A percentile compares a stretch with the other conserved stretches of the same genome.
Evolutionary conservation across 1,284 basidiomycete species (phyloP).

Genomic region (Marasmius tenuissimus): DNA sequence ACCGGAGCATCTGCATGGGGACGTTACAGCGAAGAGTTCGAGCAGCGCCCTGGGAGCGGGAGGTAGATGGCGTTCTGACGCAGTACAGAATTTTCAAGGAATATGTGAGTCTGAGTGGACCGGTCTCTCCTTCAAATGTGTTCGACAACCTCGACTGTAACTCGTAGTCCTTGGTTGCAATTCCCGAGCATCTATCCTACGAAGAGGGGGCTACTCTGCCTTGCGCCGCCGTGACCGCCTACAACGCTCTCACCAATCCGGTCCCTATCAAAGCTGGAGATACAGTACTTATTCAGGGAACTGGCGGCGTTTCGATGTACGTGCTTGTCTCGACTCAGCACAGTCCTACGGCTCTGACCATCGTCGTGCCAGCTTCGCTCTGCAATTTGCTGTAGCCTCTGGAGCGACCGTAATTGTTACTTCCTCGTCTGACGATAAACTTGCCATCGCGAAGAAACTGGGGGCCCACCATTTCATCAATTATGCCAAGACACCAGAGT

Average conservation of each 20-base stretch:
- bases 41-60: slow-evolving; percentile 44
- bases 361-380: slow-evolving; percentile 48
- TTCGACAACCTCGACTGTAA: too few species aligned
- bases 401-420: slow-evolving; percentile 62
- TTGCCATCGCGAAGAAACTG: slow-evolving; percentile 43
- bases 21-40: slow-evolving; percentile 29
- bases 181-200: slow-evolving; percentile 47
- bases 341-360: too few species aligned
- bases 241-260: slow-evolving; percentile 47
- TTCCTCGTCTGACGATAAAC: slow-evolving; percentile 62
- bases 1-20: slow-evolving; percentile 40
- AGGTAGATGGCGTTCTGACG: slow-evolving; percentile 51
- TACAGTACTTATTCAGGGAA: slow-evolving; percentile 54
- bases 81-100: slow-evolving; percentile 51
- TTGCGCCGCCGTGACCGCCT: slow-evolving; percentile 23
- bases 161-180: slow-evolving; percentile 34
- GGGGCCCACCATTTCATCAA: slow-evolving; percentile 57
- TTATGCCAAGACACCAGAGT: slow-evolving; percentile 54
- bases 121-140: too few species aligned
- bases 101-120: slow-evolving; percentile 29
- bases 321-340: too few species aligned
- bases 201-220: slow-evolving; percentile 52
- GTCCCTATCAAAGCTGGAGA: slow-evolving; percentile 46
- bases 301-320: slow-evolving; percentile 58
- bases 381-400: slow-evolving; percentile 55